A percentile compares a stretch with the other conserved stretches of the same genome.
Conservation (phyloP, 768 basidiomycete genomes). For the Russula olivacea region DNA sequence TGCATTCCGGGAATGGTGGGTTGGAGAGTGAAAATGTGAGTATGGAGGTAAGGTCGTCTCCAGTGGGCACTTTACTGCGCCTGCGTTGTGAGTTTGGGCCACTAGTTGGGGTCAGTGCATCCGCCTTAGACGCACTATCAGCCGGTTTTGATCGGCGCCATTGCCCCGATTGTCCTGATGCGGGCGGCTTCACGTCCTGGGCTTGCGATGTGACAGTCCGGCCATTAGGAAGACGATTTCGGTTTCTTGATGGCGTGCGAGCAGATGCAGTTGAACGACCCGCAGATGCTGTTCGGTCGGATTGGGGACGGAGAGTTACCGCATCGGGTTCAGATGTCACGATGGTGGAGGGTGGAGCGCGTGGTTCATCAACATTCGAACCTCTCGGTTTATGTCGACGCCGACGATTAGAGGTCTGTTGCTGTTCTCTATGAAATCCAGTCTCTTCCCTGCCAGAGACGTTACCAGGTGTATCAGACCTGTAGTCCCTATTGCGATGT, state of each 20-base stretch:
- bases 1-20: slow-evolving; percentile 71
- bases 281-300: background rate
- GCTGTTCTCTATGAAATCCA: background rate
- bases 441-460: background rate
- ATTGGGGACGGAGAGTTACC: background rate
- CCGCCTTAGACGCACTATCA: slow-evolving; percentile 1
- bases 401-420: slow-evolving; percentile 1
- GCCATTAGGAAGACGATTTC: background rate
- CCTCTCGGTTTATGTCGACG: slow-evolving; percentile 4
- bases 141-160: slow-evolving; percentile 15
- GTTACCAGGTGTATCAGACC: background rate
- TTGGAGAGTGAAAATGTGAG: slow-evolving; percentile 61
- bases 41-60: slow-evolving; percentile 70
- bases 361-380: background rate
- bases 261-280: background rate
- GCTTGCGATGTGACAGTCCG: background rate
- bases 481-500: slow-evolving; percentile 1
- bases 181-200: background rate
- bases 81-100: background rate
- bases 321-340: background rate
- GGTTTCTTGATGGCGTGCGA: background rate
- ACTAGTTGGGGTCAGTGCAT: background rate
- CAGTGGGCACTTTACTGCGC: slow-evolving; percentile 19
- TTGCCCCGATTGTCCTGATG: background rate
- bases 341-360: background rate